A percentile compares a stretch with the other conserved stretches of the same genome.
Evolutionary conservation across 108 stramenopile genomes (phyloP).

Genomic region (Cylindrotheca fusiformis): DNA sequence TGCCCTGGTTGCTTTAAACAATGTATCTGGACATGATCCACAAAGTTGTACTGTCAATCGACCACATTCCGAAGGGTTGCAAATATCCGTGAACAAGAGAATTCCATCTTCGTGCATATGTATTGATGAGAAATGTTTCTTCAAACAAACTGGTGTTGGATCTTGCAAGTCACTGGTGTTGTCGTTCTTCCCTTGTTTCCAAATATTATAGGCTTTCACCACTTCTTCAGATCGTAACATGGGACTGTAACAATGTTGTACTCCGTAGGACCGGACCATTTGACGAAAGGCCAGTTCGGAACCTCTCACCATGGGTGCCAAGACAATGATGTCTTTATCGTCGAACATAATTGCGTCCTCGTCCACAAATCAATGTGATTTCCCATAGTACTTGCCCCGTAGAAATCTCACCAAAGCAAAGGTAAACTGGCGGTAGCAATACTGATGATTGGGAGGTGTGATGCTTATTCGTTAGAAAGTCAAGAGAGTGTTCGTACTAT

Average conservation of each 20-base stretch:
- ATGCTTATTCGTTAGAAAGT: no score
- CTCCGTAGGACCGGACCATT: conserved; percentile 40
- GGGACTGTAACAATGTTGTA: conserved; percentile 49
- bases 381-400: no score
- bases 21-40: conserved; percentile 27
- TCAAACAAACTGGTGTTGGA: background rate
- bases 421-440: no score
- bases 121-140: background rate
- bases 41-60: conserved; percentile 42
- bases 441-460: no score
- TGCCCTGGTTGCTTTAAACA: conserved; percentile 36
- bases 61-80: background rate
- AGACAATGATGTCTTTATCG: no score
- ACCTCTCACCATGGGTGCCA: conserved; percentile 68
- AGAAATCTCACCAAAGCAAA: no score
- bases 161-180: background rate
- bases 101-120: conserved; percentile 37
- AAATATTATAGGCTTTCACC: conserved; percentile 16
- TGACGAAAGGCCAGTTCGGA: conserved; percentile 53
- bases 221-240: conserved; percentile 58
- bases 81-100: conserved; percentile 36
- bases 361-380: no score
- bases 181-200: background rate
- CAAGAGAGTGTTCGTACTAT: no score
- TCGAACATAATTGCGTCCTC: no score